Base-by-base conservation (phyloP, 2,329 filamentous ascomycete species). In the Thelonectria blattea region DNA sequence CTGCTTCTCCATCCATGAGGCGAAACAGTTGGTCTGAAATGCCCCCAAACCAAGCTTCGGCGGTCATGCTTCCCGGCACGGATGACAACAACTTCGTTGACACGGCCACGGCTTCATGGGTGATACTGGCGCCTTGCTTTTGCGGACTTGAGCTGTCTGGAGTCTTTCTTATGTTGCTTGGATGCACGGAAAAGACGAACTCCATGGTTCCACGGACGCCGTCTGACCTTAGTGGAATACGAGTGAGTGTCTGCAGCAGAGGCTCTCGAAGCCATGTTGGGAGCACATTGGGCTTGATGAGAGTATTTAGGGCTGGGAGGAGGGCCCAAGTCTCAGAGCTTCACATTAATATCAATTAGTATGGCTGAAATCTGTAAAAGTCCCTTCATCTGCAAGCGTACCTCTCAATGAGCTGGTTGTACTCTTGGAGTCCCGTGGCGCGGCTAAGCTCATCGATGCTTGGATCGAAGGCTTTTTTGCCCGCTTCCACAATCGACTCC, bases 151-250 rank as follows among this genome's bases (percentile, higher is more conserved):
- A 73, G 1, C 76, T 75, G 56, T 81, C 79, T 7, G 78, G 74
- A 0, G 72, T 54, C 65, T 75, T 73, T 58, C 78, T 72, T 7
- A 76, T 75, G 64, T 78, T 80, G 62, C 83, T 81, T 0, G 88
- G 85, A 62, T 91, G 88, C 7, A 90, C 86, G 1, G 88, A 83
- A 58, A 91, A 89, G 37, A 92, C 80, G 69, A 91, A 91, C 69
- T 91, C 89, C 62, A 91, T 79, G 0, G 87, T 89, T 24, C 85
- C 83, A 34, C 89, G 83, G 14, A 92, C 87, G 17, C 89, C 89
- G 62, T 86, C 82, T 2, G 78, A 75, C 4, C 88, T 80, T 24
- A 91, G 78, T 1, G 89, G 89, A 10, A 91, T 70, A 12, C 80
- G 71, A 1, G 88, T 86, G 46, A 92, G 79, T 12, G 83, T 79